Conservation (phyloP, 352 stramenopile species). For the Salisapilia sapeloensis region DNA sequence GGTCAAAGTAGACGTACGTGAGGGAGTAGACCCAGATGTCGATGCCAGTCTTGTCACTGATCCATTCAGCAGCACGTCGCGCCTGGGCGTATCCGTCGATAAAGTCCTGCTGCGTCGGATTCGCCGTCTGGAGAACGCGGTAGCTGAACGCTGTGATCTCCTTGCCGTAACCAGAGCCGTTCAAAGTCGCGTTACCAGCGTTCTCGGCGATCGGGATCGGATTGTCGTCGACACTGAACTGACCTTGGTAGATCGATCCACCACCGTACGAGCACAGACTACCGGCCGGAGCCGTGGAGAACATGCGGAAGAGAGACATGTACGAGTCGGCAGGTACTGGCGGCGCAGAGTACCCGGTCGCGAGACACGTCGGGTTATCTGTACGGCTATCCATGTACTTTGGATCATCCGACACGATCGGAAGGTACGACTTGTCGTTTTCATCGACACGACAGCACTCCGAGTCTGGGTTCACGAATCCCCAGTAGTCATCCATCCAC, state of each 20-base stretch:
- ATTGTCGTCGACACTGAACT: slow-evolving; percentile 46
- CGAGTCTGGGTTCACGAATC: slow-evolving; percentile 31
- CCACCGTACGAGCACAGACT: slow-evolving; percentile 33
- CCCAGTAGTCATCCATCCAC: slow-evolving; percentile 67
- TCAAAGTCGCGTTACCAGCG: slow-evolving; percentile 24
- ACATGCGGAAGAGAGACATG: slow-evolving; percentile 61
- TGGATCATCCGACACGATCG: slow-evolving; percentile 16
- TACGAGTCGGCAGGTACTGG: slow-evolving; percentile 29
- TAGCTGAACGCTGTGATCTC: slow-evolving; percentile 52
- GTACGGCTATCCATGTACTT: slow-evolving; percentile 21
- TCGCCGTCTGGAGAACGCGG: slow-evolving; percentile 35
- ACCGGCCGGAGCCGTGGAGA: slow-evolving; percentile 20
- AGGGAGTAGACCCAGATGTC: slow-evolving; percentile 55
- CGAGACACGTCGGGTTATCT: slow-evolving; percentile 19
- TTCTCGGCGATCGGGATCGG: slow-evolving; percentile 16
- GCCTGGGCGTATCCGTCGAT: slow-evolving; percentile 45
- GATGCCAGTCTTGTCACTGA: slow-evolving; percentile 42
- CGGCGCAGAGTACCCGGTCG: slow-evolving; percentile 9
- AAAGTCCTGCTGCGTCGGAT: slow-evolving; percentile 28
- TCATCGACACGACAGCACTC: slow-evolving; percentile 55
- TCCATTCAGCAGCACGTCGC: slow-evolving; percentile 35
- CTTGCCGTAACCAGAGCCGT: slow-evolving; percentile 22
- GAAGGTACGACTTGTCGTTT: slow-evolving; percentile 20
- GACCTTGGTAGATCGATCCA: slow-evolving; percentile 39
- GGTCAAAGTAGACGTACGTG: slow-evolving; percentile 44